Conservation (phyloP, 108 stramenopile species). For the Cyclotella choctawhatcheeana region DNA sequence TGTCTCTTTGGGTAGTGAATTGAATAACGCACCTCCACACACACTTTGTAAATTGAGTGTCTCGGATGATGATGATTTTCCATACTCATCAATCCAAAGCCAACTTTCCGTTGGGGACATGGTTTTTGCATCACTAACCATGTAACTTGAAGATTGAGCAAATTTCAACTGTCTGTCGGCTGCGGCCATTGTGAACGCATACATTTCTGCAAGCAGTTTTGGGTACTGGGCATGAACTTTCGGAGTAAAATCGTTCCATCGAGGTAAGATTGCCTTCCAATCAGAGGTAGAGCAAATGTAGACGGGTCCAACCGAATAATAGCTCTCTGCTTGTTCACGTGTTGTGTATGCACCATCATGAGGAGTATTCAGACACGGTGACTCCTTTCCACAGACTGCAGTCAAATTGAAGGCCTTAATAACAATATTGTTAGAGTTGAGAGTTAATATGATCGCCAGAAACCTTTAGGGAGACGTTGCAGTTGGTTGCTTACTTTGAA, state of each 20-base stretch:
- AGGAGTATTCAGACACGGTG: conserved; percentile 40
- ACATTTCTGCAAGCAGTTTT: conserved; percentile 92
- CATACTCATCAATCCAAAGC: conserved; percentile 48
- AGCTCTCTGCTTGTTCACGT: conserved; percentile 36
- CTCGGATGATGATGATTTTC: not conserved
- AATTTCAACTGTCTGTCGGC: conserved; percentile 76
- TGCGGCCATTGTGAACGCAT: conserved; percentile 86
- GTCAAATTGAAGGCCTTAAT: conserved; percentile 51
- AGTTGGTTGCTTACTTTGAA: no score
- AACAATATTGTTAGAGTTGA: no score
- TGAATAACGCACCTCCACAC: conserved; percentile 30
- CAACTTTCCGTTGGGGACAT: conserved; percentile 45
- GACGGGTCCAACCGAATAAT: conserved; percentile 76
- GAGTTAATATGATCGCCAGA: no score
- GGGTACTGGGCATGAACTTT: conserved; percentile 75
- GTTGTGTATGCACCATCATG: conserved; percentile 29
- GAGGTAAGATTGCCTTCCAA: conserved; percentile 55
- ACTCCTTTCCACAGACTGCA: conserved; percentile 39
- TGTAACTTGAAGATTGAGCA: conserved; percentile 64
- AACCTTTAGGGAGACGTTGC: no score
- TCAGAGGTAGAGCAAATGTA: conserved; percentile 72
- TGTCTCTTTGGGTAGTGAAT: conserved; percentile 35
- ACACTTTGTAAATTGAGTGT: conserved; percentile 8
- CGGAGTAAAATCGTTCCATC: conserved; percentile 73
- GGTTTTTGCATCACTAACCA: conserved; percentile 62